phyloP scores from a whole-genome alignment of 352 stramenopile species.

The Thraustochytrium striatum region DNA sequence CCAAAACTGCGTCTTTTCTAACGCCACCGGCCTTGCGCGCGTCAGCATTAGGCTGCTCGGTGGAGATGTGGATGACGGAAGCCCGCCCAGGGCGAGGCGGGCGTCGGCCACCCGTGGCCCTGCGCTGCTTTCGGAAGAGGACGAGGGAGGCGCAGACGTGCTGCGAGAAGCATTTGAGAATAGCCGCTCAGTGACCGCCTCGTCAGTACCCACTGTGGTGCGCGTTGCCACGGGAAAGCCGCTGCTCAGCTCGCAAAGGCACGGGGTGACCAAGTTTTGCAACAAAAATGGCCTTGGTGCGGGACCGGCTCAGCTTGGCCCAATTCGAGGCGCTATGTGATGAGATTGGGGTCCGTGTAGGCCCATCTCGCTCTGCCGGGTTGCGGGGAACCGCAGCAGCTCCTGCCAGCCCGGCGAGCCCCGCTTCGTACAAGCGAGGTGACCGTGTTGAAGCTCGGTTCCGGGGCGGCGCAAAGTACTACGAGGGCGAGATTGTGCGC shows the following conservation, averaged over 20 bases:
- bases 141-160: neutral
- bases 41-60: neutral
- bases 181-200: neutral
- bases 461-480: slow-evolving; percentile 66
- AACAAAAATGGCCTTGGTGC: neutral
- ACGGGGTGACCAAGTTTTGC: neutral
- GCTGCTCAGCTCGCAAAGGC: neutral
- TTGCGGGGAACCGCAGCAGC: neutral
- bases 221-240: neutral
- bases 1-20: neutral
- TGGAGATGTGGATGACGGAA: neutral
- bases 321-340: neutral
- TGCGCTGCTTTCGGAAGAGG: too few relatives aligned
- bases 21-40: neutral
- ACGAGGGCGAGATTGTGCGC: slow-evolving; percentile 65
- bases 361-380: neutral
- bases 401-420: neutral
- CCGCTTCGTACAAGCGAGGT: neutral
- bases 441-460: slow-evolving; percentile 52
- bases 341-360: neutral
- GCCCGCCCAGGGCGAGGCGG: too few relatives aligned
- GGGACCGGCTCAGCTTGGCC: neutral
- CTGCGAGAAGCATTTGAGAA: neutral
- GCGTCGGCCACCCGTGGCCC: too few relatives aligned
- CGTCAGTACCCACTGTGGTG: neutral